These are phyloP conservation scores for Plasmodium gallinaceum DNA, from an alignment of 169 alveolate genomes.

Conservation along the genomic window DNA sequence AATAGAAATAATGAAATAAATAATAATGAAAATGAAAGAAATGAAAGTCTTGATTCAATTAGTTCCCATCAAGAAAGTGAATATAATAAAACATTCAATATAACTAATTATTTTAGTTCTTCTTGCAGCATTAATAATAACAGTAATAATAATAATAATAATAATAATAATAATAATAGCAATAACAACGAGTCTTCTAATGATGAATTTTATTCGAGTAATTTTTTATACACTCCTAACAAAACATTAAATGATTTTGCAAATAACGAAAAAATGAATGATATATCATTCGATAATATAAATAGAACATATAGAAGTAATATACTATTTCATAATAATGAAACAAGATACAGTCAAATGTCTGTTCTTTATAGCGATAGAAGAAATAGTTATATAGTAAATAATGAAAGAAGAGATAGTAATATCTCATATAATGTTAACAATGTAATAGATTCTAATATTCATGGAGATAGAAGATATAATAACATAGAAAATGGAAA, in stretches of 20 bases:
- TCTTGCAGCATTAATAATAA: background rate
- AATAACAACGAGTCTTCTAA: conserved; percentile 46
- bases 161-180: background rate
- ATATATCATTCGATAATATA: conserved; percentile 55
- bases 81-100: conserved; percentile 7
- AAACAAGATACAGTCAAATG: conserved; percentile 28
- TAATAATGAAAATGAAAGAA: background rate
- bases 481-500: conserved; percentile 3
- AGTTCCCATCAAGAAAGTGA: conserved; percentile 21
- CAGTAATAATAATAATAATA: background rate
- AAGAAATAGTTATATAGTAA: conserved; percentile 32
- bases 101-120: conserved; percentile 2
- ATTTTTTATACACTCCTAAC: conserved; percentile 74
- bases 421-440: background rate
- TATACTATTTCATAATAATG: conserved; percentile 1
- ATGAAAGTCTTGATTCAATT: conserved; percentile 13
- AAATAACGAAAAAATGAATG: conserved; percentile 30
- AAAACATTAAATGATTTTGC: conserved; percentile 11
- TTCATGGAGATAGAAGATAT: background rate
- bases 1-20: conserved; percentile 3
- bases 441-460: background rate
- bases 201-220: conserved; percentile 51
- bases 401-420: conserved; percentile 20
- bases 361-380: conserved; percentile 33
- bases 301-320: conserved; percentile 20